Evolutionary conservation across 140 eudicot species (phyloP), one percentile per base, ranked within the genome.

Genomic region (Oenanthe javanica): DNA sequence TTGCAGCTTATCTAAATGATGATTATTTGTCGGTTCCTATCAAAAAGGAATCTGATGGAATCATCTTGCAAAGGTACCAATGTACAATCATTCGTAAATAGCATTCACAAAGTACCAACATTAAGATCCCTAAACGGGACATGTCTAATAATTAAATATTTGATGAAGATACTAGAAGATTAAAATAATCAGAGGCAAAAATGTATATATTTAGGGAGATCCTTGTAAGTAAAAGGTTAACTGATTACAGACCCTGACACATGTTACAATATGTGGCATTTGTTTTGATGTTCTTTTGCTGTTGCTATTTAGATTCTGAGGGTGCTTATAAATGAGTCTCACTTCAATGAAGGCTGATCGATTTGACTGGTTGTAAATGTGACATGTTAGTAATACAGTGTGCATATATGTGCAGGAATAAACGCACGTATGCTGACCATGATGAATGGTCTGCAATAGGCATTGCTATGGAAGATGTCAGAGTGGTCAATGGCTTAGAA

Each of bases 401-500:
- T 63, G 70, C 70, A 72, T 49, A 54, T 71, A 69, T 70, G 4
- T 85, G 86, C 88, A 92, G 97, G 84, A 94, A 86, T 82, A 91
- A 89, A 84, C 72, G 82, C 21, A 85, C 82, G 48, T 87, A 78
- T 84, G 81, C 84, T 4, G 81, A 49, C 45, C 73, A 85, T 66
- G 97, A 92, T 86, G 98, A 92, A 82, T 86, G 83, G 76, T 77
- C 90, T 75, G 91, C 94, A 74, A 82, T 85, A 14, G 72, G 86
- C 50, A 80, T 80, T 83, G 96, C 93, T 77, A 89, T 90, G 89
- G 97, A 92, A 79, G 90, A 90, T 82, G 86, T 86, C 48, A 75
- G 77, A 27, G 80, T 82, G 86, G 85, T 86, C 72, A 94, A 94
- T 83, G 98, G 98, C 70, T 89, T 94, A 88, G 98, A 94, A 83